phyloP scores from a whole-genome alignment of 139 green algal genomes.

The Tetradesmus lagerheimii region DNA sequence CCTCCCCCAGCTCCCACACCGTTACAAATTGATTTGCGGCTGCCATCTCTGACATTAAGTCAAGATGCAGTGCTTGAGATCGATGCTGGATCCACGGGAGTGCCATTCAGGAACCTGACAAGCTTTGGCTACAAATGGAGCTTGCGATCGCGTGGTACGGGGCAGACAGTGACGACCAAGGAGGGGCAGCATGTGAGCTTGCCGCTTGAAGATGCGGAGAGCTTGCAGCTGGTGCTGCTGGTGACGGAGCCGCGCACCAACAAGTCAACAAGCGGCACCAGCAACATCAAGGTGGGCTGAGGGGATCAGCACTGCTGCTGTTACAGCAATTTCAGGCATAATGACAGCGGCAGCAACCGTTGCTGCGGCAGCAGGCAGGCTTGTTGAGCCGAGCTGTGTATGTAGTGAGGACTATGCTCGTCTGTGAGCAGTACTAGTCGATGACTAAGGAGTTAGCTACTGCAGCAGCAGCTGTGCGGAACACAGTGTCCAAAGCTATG shows the following conservation, averaged over 20 bases:
- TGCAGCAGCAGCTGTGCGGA: too few species aligned
- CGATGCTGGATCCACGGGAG: conserved; percentile 31
- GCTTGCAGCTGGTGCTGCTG: conserved; percentile 15
- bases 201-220: background rate
- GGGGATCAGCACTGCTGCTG: too few species aligned
- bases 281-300: conserved; percentile 21
- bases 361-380: too few species aligned
- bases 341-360: too few species aligned
- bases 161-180: conserved; percentile 20
- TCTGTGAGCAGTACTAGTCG: too few species aligned
- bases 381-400: too few species aligned
- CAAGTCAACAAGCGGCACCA: background rate
- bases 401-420: too few species aligned
- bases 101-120: conserved; percentile 4
- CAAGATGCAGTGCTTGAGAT: conserved; percentile 31
- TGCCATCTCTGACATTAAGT: conserved; percentile 44
- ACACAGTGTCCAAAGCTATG: too few species aligned
- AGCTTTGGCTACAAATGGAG: conserved; percentile 30
- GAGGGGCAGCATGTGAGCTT: conserved; percentile 15
- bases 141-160: background rate
- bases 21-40: conserved; percentile 11
- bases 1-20: background rate
- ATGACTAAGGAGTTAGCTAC: too few species aligned
- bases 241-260: background rate
- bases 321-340: too few species aligned